phyloP scores from a whole-genome alignment of 148 eudicot genomes.

The Limonium bicolor region DNA sequence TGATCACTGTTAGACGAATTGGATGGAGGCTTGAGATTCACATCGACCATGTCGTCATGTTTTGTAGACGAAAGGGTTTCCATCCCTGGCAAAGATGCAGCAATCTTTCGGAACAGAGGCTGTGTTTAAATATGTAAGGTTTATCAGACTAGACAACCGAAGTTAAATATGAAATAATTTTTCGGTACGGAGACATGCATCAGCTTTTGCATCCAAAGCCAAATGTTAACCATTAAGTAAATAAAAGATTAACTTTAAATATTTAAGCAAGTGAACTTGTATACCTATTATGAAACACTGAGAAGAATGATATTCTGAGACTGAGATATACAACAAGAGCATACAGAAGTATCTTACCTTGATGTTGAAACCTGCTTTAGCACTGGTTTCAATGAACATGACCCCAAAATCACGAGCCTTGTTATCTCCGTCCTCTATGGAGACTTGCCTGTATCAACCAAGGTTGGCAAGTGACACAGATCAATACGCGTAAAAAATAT shows the following conservation, averaged over 20 bases:
- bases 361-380: slow-evolving; percentile 86
- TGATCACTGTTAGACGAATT: slow-evolving; percentile 43
- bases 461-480: not conserved
- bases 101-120: slow-evolving; percentile 86
- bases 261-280: too few relatives aligned
- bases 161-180: too few relatives aligned
- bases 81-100: slow-evolving; percentile 87
- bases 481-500: too few relatives aligned
- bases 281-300: too few relatives aligned
- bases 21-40: slow-evolving; percentile 53
- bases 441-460: slow-evolving; percentile 56
- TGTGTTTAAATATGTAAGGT: too few relatives aligned
- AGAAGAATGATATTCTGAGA: too few relatives aligned
- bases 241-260: too few relatives aligned
- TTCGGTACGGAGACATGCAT: too few relatives aligned
- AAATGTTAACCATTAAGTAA: too few relatives aligned
- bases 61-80: slow-evolving; percentile 66
- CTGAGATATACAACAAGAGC: too few relatives aligned
- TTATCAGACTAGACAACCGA: too few relatives aligned
- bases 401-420: slow-evolving; percentile 55
- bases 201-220: too few relatives aligned
- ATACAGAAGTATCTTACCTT: slow-evolving; percentile 62
- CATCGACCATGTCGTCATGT: slow-evolving; percentile 88
- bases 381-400: slow-evolving; percentile 88
- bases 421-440: slow-evolving; percentile 75